Evolutionary conservation across 2,329 filamentous ascomycete genomes (phyloP), one percentile per base, ranked within the genome.

Genomic region (Scedosporium minutisporum): DNA sequence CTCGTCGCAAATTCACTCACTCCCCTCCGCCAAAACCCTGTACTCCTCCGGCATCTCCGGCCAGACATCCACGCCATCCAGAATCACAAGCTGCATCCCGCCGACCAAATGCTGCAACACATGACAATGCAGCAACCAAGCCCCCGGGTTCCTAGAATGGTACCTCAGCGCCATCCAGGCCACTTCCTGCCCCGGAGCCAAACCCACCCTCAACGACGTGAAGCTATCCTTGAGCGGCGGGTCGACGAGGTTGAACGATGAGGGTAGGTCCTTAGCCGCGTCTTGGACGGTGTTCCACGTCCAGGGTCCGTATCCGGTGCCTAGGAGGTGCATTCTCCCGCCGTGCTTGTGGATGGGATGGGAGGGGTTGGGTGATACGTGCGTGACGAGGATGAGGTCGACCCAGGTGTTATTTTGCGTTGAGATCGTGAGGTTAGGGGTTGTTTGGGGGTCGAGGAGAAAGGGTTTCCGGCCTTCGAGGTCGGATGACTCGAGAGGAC

Each of bases 341-440:
- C 80, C 80, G 71, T 88, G 85, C 74, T 87, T 87, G 76, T 88
- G 85, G 60, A 88, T 82, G 0, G 83, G 81, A 64, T 88, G 85
- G 9, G 72, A 68, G 0, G 74, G 82, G 67, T 84, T 80, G 6
- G 80, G 73, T 3, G 72, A 71, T 2, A 68, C 68, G n/a, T 71
- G 69, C 1, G 79, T 72, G 33, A 77, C 71, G 64, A 84, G 75
- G 65, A 86, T 74, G n/a, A 85, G 68, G 67, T 86, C 83, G 7
- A 86, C 73, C 82, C 82, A 85, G 1, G 78, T 75, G 65, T 73
- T 71, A 63, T 79, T 75, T 25, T 66, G 67, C 6, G 80, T 83
- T 5, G 73, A 72, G 63, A 83, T 75, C 18, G 80, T 82, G 44
- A 81, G 72, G 64, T 84, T 80, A 0, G 66, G 62, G 9, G 67